Conservation (phyloP, 2,329 filamentous ascomycete genomes). For the Laburnicola sp. region DNA sequence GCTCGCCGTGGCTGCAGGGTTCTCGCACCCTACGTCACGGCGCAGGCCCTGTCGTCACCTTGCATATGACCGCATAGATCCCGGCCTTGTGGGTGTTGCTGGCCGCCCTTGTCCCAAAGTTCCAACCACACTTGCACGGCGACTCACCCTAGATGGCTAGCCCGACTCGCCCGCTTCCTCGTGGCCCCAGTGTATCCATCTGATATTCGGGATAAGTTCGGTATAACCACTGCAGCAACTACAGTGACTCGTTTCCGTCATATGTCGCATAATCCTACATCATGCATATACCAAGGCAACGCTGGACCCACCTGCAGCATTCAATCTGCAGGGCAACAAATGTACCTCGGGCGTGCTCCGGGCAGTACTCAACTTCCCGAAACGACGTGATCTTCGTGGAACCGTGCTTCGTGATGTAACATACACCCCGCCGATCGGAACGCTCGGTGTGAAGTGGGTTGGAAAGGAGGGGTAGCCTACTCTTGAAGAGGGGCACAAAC, state of each 20-base stretch:
- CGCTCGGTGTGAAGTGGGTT: too few species aligned
- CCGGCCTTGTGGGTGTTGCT: constrained; percentile 13
- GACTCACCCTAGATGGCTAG: too few species aligned
- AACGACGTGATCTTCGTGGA: background rate
- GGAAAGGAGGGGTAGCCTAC: background rate
- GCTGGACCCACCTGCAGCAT: background rate
- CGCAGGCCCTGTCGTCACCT: constrained; percentile 30
- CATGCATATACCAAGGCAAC: too few species aligned
- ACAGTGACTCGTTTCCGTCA: too few species aligned
- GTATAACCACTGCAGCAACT: too few species aligned
- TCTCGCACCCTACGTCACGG: constrained; percentile 30
- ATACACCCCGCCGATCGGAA: constrained; percentile 7
- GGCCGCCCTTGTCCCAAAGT: constrained; percentile 20
- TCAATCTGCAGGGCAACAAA: constrained; percentile 2
- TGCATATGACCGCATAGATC: constrained; percentile 24
- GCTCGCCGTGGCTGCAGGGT: constrained; percentile 6
- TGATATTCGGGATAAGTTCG: too few species aligned
- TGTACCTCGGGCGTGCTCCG: constrained; percentile 12
- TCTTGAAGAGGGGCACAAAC: background rate
- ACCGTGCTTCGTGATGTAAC: background rate
- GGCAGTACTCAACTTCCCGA: constrained; percentile 8
- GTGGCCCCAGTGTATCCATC: too few species aligned
- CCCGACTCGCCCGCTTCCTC: too few species aligned
- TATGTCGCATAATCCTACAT: too few species aligned
- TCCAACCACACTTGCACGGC: too few species aligned